Conservation (phyloP, 1,284 basidiomycete genomes). For the Sparassis latifolia region DNA sequence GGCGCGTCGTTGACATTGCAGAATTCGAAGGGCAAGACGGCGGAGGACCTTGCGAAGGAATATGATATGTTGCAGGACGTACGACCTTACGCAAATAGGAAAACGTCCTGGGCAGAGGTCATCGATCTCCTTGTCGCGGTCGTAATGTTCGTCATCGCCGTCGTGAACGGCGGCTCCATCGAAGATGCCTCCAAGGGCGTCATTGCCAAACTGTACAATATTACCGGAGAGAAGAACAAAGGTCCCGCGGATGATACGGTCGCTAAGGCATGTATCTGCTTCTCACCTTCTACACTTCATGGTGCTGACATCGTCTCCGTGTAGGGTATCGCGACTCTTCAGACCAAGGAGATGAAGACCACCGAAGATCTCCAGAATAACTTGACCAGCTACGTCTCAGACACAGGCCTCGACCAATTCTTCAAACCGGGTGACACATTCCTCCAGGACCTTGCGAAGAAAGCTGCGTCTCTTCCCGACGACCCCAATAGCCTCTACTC, state of each 20-base stretch:
- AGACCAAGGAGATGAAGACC: neutral
- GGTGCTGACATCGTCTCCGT: neutral
- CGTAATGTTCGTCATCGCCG: neutral
- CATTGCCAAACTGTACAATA: neutral
- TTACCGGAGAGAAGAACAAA: neutral
- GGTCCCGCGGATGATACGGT: neutral
- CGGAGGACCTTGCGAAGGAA: conserved; percentile 1
- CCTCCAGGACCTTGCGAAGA: conserved; percentile 1
- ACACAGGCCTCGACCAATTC: conserved; percentile 5
- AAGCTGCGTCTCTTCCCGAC: neutral
- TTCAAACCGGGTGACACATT: conserved; percentile 2
- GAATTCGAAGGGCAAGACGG: conserved; percentile 1
- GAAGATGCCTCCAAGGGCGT: neutral
- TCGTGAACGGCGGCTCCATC: neutral
- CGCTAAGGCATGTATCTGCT: neutral
- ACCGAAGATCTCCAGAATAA: neutral
- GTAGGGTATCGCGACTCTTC: neutral
- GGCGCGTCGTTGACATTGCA: neutral
- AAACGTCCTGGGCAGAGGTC: neutral
- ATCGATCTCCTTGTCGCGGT: neutral
- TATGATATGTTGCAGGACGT: conserved; percentile 1
- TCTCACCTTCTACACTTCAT: no score
- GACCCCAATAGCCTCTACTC: neutral
- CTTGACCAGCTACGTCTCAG: neutral
- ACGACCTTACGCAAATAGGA: neutral